These are phyloP conservation scores for Trichophaea hybrida DNA, from an alignment of 2,329 filamentous ascomycete species.

Conservation along the genomic window DNA sequence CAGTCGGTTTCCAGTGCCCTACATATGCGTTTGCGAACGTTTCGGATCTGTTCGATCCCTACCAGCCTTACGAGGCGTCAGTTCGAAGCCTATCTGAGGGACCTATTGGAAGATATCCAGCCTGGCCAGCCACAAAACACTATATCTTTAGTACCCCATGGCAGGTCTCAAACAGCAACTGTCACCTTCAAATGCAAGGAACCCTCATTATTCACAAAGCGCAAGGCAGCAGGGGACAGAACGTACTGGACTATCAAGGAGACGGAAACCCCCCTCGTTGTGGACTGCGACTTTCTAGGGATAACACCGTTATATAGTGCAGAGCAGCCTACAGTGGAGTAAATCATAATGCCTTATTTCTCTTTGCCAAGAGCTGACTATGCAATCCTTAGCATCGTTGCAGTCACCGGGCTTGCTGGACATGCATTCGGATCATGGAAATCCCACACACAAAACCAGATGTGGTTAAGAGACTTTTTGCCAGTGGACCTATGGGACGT, in stretches of 20 bases:
- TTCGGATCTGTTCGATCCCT: not conserved
- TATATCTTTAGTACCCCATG: not conserved
- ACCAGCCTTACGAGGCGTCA: not conserved
- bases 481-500: constrained; percentile 27
- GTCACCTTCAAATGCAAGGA: not conserved
- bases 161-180: not conserved
- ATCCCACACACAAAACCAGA: constrained; percentile 16
- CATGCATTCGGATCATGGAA: constrained; percentile 16
- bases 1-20: too few species aligned
- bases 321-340: not conserved
- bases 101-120: not conserved
- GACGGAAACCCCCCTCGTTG: not conserved
- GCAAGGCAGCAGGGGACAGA: not conserved
- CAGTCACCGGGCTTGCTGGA: constrained; percentile 8
- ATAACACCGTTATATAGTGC: constrained; percentile 1
- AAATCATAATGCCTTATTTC: not conserved
- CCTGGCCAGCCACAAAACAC: not conserved
- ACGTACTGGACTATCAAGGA: not conserved
- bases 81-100: not conserved
- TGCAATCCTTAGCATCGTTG: constrained; percentile 7
- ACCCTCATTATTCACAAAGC: not conserved
- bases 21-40: not conserved
- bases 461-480: constrained; percentile 30
- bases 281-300: not conserved
- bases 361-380: not conserved